Base-by-base conservation (phyloP, 2,329 filamentous ascomycete genomes). In the Apiospora koreana region DNA sequence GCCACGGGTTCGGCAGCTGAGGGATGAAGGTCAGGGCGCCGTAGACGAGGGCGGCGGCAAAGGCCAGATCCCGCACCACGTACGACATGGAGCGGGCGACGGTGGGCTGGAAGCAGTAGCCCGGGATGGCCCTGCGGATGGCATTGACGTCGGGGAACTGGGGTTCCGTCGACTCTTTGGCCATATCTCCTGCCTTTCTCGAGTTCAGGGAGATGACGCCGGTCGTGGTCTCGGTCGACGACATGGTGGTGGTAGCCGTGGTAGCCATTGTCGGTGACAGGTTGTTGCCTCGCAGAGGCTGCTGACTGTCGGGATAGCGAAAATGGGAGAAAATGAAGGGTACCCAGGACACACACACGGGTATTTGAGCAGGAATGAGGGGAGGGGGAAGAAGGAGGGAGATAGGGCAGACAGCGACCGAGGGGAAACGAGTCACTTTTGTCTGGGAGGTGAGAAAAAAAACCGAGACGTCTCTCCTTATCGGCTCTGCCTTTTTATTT, bases 91-190 rank as follows among this genome's bases (percentile, higher is more conserved):
- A 89, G 43, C 80, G 84, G 73, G 81, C 72, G 65, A 84, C 82
- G 38, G 86, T 86, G 4, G 87, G 86, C 77, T 88, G 78, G 80
- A 91, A 90, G 83, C 89, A 91, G 77, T 91, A 85, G 21, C 84
- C 80, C 35, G 89, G 89, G 73, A 91, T 91, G 68, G 88, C 86
- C 74, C 85, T 80, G 68, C 82, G 79, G 73, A 86, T 80, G 65
- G 83, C 83, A 76, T 84, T 83, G 74, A 86, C 84, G 74, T 86
- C 84, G 62, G 85, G 85, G 72, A 84, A 82, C 72, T 74, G 66
- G 5, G 70, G 69, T 45, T 50, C 31, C 64, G 58, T 65, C 45
- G 69, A n/a, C 23, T 54, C 35, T 1, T 50, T 28, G 41, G 42
- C 43, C 10, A 16, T 43, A 23, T 6, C 14, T 25, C 9, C 41